Evolutionary conservation across 2,329 filamentous ascomycete species (phyloP), one percentile per base, ranked within the genome.

Genomic region (Colletotrichum viniferum): DNA sequence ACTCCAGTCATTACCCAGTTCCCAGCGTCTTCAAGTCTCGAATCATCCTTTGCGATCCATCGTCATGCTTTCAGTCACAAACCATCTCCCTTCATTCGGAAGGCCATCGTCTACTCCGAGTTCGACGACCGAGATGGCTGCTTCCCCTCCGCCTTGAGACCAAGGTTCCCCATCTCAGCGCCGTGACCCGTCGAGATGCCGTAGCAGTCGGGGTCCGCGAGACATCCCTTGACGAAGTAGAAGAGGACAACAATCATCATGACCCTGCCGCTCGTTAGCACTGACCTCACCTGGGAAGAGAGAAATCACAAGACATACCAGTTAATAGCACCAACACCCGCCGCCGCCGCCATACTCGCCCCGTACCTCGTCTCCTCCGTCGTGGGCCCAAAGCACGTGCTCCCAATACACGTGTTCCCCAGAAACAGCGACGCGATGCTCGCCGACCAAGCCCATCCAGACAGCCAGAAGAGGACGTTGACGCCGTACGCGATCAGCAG

Each of bases 381-480:
- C 77, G 77, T 81, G 18, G 28, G 38, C 0, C 79, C 69, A 61
- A 79, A 80, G 71, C 77, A 78, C 18, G 74, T 78, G 34, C 78
- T 73, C 30, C 78, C 78, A 5, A 78, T 78, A 55, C 69, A 76
- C 16, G 61, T 65, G 60, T 64, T 34, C 28, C 61, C 52, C 56
- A 82, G 77, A 32, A 80, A 81, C 26, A 78, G 73, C 8, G 81
- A 72, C 18, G 84, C 83, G 78, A 81, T 80, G 21, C 82, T 83
- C 12, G 84, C 84, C 7, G 85, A 82, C 86, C 86, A 88, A 26
- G 83, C 81, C 85, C 85, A 87, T 8, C 79, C 84, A 0, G 81
- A 78, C 10, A 89, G 81, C 86, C 87, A 88, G 77, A 89, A 86
- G 78, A 89, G 82, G 73, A 82, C 74, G 69, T 76, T 79, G 60